Evolutionary conservation across 352 stramenopile species (phyloP).

Genomic region (Phytophthora tentaculata): DNA sequence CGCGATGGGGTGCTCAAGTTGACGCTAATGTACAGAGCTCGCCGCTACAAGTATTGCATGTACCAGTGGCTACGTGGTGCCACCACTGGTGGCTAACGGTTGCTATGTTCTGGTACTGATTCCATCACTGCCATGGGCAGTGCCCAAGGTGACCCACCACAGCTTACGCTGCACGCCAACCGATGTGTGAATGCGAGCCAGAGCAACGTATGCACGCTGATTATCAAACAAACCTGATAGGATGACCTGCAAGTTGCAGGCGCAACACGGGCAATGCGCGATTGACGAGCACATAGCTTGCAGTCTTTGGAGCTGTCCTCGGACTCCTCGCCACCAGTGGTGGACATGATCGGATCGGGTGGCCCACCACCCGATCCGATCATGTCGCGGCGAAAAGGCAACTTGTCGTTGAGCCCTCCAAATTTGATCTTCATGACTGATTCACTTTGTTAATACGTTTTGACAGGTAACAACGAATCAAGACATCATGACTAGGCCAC

Average conservation of each 20-base stretch:
- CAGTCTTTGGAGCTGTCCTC: slow-evolving; percentile 23
- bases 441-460: neutral
- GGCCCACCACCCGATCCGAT: slow-evolving; percentile 33
- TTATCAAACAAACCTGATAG: neutral
- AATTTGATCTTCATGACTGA: neutral
- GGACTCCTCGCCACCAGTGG: too few species aligned
- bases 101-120: too few species aligned
- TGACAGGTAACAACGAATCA: slow-evolving; percentile 12
- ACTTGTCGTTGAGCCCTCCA: slow-evolving; percentile 22
- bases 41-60: too few species aligned
- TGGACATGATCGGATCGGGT: too few species aligned
- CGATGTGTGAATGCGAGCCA: slow-evolving; percentile 23
- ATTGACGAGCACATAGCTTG: slow-evolving; percentile 21
- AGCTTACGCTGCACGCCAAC: slow-evolving; percentile 3
- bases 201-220: neutral
- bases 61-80: too few species aligned
- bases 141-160: too few species aligned
- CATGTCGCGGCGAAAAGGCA: slow-evolving; percentile 23
- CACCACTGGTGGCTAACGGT: too few species aligned
- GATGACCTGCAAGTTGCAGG: slow-evolving; percentile 11
- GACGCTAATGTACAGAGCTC: too few species aligned
- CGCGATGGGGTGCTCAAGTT: slow-evolving; percentile 19
- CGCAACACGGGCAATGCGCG: slow-evolving; percentile 5
- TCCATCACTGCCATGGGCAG: too few species aligned
- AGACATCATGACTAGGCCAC: neutral